Evolutionary conservation across 257 asterid species (phyloP).

Genomic region (Datura wrightii): DNA sequence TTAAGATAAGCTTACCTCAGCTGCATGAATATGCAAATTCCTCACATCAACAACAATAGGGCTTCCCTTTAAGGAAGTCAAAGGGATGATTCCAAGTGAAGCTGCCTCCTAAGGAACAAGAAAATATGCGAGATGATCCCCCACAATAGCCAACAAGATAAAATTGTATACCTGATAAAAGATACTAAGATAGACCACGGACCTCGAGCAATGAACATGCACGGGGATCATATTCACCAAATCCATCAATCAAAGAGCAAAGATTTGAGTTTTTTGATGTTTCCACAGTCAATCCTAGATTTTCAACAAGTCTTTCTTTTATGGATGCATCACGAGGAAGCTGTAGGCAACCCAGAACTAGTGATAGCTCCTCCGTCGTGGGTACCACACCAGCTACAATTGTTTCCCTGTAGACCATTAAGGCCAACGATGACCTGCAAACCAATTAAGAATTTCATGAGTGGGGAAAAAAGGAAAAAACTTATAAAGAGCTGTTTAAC

Average conservation of each 20-base stretch:
- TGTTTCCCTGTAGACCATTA: constrained; percentile 87
- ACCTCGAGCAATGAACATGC: constrained; percentile 95
- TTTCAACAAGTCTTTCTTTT: constrained; percentile 75
- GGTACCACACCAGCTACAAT: constrained; percentile 75
- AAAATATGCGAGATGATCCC: constrained; percentile 32
- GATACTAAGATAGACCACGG: constrained; percentile 28
- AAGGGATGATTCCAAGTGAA: constrained; percentile 80
- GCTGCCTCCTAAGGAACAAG: constrained; percentile 77
- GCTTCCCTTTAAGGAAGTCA: constrained; percentile 64
- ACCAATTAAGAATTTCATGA: constrained; percentile 35
- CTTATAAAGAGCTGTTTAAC: neutral
- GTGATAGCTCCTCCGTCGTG: constrained; percentile 77
- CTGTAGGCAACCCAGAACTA: constrained; percentile 83
- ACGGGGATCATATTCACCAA: constrained; percentile 96
- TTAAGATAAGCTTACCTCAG: constrained; percentile 68
- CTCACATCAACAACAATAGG: constrained; percentile 76
- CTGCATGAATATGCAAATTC: constrained; percentile 62
- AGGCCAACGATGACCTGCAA: constrained; percentile 92
- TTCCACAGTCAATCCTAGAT: constrained; percentile 59
- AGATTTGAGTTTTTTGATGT: constrained; percentile 59
- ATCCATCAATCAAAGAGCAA: constrained; percentile 83
- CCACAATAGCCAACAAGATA: constrained; percentile 35
- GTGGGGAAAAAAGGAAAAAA: neutral
- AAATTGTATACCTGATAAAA: constrained; percentile 29
- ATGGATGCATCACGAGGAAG: constrained; percentile 77